These are phyloP conservation scores for Neckera pumila DNA, from an alignment of 225 moss, liverwort and hornwort species.

Conservation along the genomic window DNA sequence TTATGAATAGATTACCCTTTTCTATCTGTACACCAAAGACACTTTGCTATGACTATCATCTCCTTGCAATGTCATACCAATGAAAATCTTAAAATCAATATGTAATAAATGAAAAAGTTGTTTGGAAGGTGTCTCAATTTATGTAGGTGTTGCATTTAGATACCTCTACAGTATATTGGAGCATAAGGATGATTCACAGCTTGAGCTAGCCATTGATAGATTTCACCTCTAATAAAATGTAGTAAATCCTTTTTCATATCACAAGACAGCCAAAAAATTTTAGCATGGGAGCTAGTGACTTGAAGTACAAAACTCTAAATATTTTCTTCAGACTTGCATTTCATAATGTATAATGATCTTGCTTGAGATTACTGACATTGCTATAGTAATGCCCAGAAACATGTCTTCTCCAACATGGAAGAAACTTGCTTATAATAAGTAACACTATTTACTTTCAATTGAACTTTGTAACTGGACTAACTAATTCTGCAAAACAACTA, in stretches of 20 bases:
- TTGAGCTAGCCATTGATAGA: not conserved
- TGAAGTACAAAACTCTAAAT: not conserved
- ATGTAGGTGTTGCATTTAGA: too few relatives aligned
- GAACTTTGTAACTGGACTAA: not conserved
- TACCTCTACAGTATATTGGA: too few relatives aligned
- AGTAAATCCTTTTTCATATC: not conserved
- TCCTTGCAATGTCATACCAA: too few relatives aligned
- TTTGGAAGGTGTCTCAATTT: too few relatives aligned
- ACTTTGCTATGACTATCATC: too few relatives aligned
- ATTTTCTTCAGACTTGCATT: not conserved
- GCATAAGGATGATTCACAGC: not conserved
- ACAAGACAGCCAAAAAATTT: too few relatives aligned
- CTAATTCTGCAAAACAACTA: too few relatives aligned
- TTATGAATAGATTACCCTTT: too few relatives aligned
- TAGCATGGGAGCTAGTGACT: not conserved
- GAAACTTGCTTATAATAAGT: not conserved
- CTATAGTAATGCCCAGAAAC: not conserved
- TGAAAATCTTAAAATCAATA: too few relatives aligned
- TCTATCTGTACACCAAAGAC: too few relatives aligned
- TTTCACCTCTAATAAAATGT: not conserved
- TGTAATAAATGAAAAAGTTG: too few relatives aligned
- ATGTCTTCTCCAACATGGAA: not conserved
- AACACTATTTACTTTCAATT: too few relatives aligned
- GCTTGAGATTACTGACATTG: not conserved
- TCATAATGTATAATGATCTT: not conserved